Evolutionary conservation across 2,329 filamentous ascomycete genomes (phyloP), one percentile per base, ranked within the genome.

Genomic region (Epichloe elymi): DNA sequence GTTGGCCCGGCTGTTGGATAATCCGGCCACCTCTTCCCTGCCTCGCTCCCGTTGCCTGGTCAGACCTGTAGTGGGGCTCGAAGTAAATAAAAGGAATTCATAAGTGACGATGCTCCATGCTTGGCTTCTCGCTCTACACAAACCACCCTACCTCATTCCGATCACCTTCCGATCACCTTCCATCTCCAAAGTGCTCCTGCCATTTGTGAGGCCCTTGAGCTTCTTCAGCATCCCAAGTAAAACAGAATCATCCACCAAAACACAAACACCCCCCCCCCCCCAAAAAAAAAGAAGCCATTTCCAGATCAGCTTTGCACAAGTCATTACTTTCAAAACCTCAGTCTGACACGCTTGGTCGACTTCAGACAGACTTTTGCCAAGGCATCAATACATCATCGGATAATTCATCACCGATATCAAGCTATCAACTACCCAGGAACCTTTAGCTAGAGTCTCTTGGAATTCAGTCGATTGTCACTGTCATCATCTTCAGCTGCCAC

Each of bases 381-480:
- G 67, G 64, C 68, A 54, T 55, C 33, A 59, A 68, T 74, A 70
- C 67, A 71, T 53, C 64, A 72, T 75, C 70, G 68, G 74, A 65
- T 67, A 72, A 65, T 67, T 26, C 64, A 59, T 60, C 63, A 69
- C 63, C 61, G 60, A 65, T 59, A 64, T 53, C 56, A 56, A 54
- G 65, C 64, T 72, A 75, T 70, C 73, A 74, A 74, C 67, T 60
- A 3, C 62, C 70, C 67, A 77, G 73, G 74, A 78, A 74, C 69
- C 73, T 75, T 77, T 77, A 69, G 67, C 63, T 77, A 76, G 74
- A 75, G 72, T 74, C 71, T 77, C 74, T 78, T 75, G 74, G 73
- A 77, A 77, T 71, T 75, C 70, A 63, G 70, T 73, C 69, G 69
- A 72, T 68, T 59, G 48, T 23, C 50, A 58, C 70, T 63, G 63